Percentiles rank a stretch among this genome's conserved stretches.
Conservation (phyloP, 2,329 filamentous ascomycete genomes). For the Nothopassalora personata region DNA sequence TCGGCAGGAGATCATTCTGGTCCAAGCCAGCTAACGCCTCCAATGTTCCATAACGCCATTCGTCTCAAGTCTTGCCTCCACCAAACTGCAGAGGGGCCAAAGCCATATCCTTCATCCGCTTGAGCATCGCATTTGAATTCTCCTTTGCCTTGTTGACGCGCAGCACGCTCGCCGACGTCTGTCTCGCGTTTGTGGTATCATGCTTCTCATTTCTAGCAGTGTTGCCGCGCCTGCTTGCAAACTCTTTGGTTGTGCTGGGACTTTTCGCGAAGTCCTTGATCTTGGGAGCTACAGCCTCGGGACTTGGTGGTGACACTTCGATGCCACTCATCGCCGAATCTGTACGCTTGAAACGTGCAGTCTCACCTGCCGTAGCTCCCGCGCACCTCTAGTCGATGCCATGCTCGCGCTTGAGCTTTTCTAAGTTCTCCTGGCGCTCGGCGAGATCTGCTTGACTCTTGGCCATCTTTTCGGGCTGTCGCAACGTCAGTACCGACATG, state of each 20-base stretch:
- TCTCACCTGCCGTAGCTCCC: conserved; percentile 30
- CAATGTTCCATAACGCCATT: neutral
- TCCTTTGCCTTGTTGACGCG: conserved; percentile 7
- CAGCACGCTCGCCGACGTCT: conserved; percentile 7
- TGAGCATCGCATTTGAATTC: conserved; percentile 6
- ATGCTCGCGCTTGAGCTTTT: conserved; percentile 95
- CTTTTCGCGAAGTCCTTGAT: conserved; percentile 24
- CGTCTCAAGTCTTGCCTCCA: neutral
- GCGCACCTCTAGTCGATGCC: conserved; percentile 75
- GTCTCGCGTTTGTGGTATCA: conserved; percentile 5
- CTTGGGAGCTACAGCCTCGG: conserved; percentile 24
- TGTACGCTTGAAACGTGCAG: conserved; percentile 22
- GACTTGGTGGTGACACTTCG: conserved; percentile 5
- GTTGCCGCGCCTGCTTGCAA: neutral
- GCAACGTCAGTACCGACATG: conserved; percentile 6
- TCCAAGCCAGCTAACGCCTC: neutral
- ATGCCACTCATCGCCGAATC: conserved; percentile 27
- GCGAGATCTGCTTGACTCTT: conserved; percentile 73
- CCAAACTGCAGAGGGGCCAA: conserved; percentile 7
- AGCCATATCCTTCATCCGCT: conserved; percentile 9
- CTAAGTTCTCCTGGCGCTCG: conserved; percentile 91
- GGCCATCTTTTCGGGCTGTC: conserved; percentile 66
- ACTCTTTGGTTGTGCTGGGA: neutral
- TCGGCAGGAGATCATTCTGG: neutral
- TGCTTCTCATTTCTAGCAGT: conserved; percentile 7